Percentiles rank a stretch among this genome's conserved stretches.
phyloP scores from a whole-genome alignment of 768 basidiomycete genomes.

The Cystoderma amianthinum region DNA sequence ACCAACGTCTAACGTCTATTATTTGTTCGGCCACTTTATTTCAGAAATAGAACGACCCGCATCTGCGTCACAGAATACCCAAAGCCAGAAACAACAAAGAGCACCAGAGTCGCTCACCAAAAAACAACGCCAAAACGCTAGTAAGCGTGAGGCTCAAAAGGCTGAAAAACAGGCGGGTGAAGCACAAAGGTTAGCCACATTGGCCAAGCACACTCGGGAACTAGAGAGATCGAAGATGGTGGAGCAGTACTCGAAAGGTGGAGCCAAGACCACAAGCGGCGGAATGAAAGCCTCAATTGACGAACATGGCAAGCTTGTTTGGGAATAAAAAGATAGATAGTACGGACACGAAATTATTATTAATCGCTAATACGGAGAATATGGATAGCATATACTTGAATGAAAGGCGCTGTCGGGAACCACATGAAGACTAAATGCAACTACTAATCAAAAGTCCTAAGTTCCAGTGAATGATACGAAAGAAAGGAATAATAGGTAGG shows the following conservation, averaged over 20 bases:
- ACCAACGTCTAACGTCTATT: background rate
- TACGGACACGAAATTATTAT: background rate
- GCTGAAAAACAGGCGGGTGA: slow-evolving; percentile 50
- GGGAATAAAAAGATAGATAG: slow-evolving; percentile 42
- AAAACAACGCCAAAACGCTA: slow-evolving; percentile 63
- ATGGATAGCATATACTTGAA: background rate
- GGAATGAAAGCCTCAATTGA: slow-evolving; percentile 61
- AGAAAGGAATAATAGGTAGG: no score
- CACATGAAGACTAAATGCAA: background rate
- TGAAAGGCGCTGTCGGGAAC: background rate
- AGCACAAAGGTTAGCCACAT: slow-evolving; percentile 35
- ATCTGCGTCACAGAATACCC: slow-evolving; percentile 2
- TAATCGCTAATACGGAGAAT: background rate
- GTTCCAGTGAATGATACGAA: no score
- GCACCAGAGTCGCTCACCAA: slow-evolving; percentile 50
- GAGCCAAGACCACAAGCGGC: slow-evolving; percentile 33
- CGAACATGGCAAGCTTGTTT: slow-evolving; percentile 49
- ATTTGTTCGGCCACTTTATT: background rate
- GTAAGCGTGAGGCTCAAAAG: slow-evolving; percentile 51
- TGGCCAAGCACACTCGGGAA: slow-evolving; percentile 56
- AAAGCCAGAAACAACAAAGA: slow-evolving; percentile 9
- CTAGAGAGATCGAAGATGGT: slow-evolving; percentile 46
- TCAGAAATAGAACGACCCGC: slow-evolving; percentile 9
- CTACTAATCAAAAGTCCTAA: background rate
- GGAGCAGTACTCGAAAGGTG: slow-evolving; percentile 31